Conservation (phyloP, 768 basidiomycete genomes). For the Tylopilus vinaceipallidus region DNA sequence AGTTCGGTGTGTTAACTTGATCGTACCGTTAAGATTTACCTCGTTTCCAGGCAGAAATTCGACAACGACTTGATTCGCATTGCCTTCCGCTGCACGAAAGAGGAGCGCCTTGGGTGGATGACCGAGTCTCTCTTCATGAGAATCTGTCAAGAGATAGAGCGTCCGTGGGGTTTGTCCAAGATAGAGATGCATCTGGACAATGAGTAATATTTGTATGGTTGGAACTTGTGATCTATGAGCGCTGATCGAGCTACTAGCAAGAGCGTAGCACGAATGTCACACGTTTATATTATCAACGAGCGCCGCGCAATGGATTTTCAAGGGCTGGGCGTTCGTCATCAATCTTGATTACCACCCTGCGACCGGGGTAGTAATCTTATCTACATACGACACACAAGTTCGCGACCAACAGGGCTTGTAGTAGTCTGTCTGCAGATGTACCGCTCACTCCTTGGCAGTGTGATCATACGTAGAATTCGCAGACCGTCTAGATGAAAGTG, state of each 20-base stretch:
- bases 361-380: too few species aligned
- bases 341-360: too few species aligned
- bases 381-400: too few species aligned
- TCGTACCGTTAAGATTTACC: constrained; percentile 61
- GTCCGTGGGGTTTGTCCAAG: constrained; percentile 65
- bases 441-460: constrained; percentile 14
- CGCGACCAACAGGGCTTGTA: not conserved
- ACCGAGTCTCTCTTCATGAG: constrained; percentile 62
- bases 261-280: too few species aligned
- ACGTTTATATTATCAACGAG: too few species aligned
- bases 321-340: too few species aligned
- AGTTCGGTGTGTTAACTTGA: constrained; percentile 66
- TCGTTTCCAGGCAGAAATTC: constrained; percentile 78
- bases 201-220: not conserved
- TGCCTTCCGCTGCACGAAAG: constrained; percentile 60
- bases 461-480: constrained; percentile 5
- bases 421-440: not conserved
- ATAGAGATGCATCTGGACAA: constrained; percentile 66
- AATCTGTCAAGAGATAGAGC: constrained; percentile 69
- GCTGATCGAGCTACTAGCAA: too few species aligned
- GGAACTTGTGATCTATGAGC: not conserved
- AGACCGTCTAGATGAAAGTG: constrained; percentile 18
- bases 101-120: constrained; percentile 62
- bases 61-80: constrained; percentile 69
- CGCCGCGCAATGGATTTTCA: too few species aligned